Conservation (phyloP, 768 basidiomycete species). For the Lactifluus pinguis region DNA sequence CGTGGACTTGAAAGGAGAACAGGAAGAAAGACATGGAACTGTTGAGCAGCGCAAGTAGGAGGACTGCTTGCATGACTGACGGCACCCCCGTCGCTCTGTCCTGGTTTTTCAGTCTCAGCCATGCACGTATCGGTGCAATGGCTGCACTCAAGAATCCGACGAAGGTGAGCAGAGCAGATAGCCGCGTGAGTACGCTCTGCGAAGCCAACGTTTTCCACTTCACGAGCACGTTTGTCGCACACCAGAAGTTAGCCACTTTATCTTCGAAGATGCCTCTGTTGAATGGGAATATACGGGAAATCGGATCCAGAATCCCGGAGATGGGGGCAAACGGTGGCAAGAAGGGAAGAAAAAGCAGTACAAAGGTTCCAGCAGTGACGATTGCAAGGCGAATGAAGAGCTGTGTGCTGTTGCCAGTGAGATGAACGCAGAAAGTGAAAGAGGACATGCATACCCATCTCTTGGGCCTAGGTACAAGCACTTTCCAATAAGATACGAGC, state of each 20-base stretch:
- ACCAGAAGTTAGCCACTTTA: constrained; percentile 98
- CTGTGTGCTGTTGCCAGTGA: constrained; percentile 23
- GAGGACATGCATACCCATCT: constrained; percentile 49
- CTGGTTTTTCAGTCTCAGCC: constrained; percentile 26
- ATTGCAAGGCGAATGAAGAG: constrained; percentile 61
- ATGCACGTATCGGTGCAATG: constrained; percentile 33
- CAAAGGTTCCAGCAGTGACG: constrained; percentile 53
- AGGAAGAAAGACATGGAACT: constrained; percentile 90
- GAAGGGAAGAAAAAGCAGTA: constrained; percentile 71
- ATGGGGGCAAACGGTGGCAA: constrained; percentile 52
- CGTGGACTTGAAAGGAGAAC: constrained; percentile 95
- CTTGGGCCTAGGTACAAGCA: constrained; percentile 71
- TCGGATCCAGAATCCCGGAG: constrained; percentile 45
- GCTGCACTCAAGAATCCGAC: constrained; percentile 63
- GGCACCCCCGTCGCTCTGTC: constrained; percentile 21
- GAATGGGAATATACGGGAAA: constrained; percentile 86
- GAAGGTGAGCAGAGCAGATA: constrained; percentile 59
- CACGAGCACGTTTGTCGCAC: constrained; percentile 78
- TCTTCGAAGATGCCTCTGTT: constrained; percentile 87
- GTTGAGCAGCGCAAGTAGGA: constrained; percentile 73
- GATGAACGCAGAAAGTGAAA: neutral
- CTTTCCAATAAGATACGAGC: constrained; percentile 82
- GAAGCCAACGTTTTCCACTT: constrained; percentile 67
- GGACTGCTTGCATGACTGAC: constrained; percentile 52
- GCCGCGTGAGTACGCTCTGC: constrained; percentile 43